These are phyloP conservation scores for Uncinocarpus reesii DNA, from an alignment of 2,329 filamentous ascomycete species.

Conservation along the genomic window DNA sequence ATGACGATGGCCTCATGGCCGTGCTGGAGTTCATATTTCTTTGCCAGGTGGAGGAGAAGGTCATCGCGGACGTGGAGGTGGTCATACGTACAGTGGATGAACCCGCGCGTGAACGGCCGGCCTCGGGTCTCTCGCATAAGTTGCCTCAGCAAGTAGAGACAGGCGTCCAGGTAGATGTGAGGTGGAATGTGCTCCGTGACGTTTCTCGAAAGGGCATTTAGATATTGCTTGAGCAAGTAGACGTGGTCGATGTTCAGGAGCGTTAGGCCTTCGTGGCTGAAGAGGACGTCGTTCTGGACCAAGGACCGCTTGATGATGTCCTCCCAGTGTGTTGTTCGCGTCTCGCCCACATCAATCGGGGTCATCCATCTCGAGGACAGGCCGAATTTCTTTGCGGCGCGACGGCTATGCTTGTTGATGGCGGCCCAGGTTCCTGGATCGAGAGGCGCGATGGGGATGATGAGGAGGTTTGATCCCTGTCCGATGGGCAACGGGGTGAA, in stretches of 20 bases:
- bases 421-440: slow-evolving; percentile 25
- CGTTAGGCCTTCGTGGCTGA: slow-evolving; percentile 36
- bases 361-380: slow-evolving; percentile 32
- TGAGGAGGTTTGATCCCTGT: slow-evolving; percentile 30
- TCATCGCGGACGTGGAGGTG: slow-evolving; percentile 32
- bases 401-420: slow-evolving; percentile 28
- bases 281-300: slow-evolving; percentile 37
- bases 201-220: slow-evolving; percentile 30
- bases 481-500: slow-evolving; percentile 33
- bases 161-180: slow-evolving; percentile 31
- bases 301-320: slow-evolving; percentile 37
- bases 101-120: slow-evolving; percentile 35
- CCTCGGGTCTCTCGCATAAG: slow-evolving; percentile 34
- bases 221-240: slow-evolving; percentile 36
- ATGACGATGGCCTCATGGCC: slow-evolving; percentile 33
- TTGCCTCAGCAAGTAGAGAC: slow-evolving; percentile 33
- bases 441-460: slow-evolving; percentile 30
- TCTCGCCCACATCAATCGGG: slow-evolving; percentile 20
- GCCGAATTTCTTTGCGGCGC: slow-evolving; percentile 30
- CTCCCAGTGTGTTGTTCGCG: slow-evolving; percentile 18
- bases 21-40: slow-evolving; percentile 28
- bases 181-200: slow-evolving; percentile 22
- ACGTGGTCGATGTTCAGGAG: slow-evolving; percentile 38
- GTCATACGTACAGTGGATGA: slow-evolving; percentile 37
- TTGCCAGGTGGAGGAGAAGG: slow-evolving; percentile 29